These are phyloP conservation scores for Aspergillus sergii DNA, from an alignment of 2,329 filamentous ascomycete species.

Conservation along the genomic window DNA sequence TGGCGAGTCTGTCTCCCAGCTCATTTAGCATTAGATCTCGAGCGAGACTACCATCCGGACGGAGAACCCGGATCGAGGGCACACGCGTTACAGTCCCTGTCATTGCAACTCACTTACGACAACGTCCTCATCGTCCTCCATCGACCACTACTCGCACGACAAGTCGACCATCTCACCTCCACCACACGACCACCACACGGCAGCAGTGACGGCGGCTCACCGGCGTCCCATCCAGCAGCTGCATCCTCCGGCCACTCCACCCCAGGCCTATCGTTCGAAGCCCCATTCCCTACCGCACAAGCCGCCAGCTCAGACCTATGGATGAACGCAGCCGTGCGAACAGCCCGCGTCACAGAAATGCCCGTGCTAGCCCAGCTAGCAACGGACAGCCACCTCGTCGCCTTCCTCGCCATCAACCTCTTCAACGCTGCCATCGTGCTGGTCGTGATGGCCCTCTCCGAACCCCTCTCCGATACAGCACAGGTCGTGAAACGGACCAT, in stretches of 20 bases:
- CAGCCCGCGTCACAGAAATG: slow-evolving; percentile 39
- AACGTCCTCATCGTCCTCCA: slow-evolving; percentile 48
- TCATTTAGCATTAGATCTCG: slow-evolving; percentile 22
- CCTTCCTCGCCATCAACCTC: slow-evolving; percentile 50
- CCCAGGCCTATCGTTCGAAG: slow-evolving; percentile 7
- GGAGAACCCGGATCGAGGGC: slow-evolving; percentile 15
- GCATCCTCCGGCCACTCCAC: neutral
- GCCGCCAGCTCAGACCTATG: slow-evolving; percentile 24
- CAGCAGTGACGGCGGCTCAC: slow-evolving; percentile 2
- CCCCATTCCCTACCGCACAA: slow-evolving; percentile 1
- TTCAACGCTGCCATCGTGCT: slow-evolving; percentile 51
- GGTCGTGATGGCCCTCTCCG: slow-evolving; percentile 45
- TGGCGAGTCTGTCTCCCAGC: slow-evolving; percentile 21
- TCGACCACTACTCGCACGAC: slow-evolving; percentile 44
- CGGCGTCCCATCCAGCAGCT: neutral
- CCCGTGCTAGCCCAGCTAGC: slow-evolving; percentile 39
- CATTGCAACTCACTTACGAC: slow-evolving; percentile 48
- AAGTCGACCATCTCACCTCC: slow-evolving; percentile 33
- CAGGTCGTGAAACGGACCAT: slow-evolving; percentile 48
- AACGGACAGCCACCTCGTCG: slow-evolving; percentile 47
- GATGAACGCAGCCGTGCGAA: slow-evolving; percentile 43
- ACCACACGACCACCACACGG: slow-evolving; percentile 5
- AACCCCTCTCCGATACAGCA: slow-evolving; percentile 46
- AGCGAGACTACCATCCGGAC: slow-evolving; percentile 18
- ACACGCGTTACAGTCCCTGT: slow-evolving; percentile 41